Percentiles rank a stretch among this genome's conserved stretches.
These are phyloP conservation scores for Alternaria infectoria DNA, from an alignment of 2,329 filamentous ascomycete genomes.

Conservation along the genomic window DNA sequence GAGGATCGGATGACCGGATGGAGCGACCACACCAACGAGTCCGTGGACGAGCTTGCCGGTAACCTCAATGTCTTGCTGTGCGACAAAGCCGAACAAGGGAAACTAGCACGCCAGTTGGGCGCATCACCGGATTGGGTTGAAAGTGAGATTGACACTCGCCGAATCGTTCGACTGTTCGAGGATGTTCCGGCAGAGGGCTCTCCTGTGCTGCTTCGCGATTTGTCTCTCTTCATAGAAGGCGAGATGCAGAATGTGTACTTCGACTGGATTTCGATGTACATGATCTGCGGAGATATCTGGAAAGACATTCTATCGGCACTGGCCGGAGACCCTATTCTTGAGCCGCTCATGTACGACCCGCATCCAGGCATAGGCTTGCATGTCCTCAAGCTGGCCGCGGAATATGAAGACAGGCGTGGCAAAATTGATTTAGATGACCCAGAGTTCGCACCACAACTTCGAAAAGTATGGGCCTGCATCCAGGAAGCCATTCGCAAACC, in stretches of 20 bases:
- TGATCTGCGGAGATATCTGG: background rate
- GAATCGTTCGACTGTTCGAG: background rate
- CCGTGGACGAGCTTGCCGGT: background rate
- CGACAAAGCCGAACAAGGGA: background rate
- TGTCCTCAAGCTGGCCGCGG: background rate
- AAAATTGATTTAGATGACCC: background rate
- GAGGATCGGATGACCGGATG: background rate
- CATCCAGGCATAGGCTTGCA: background rate
- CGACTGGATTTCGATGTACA: background rate
- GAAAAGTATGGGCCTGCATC: background rate
- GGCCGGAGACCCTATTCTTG: background rate
- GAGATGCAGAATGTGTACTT: background rate
- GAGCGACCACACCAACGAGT: background rate
- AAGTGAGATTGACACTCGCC: background rate
- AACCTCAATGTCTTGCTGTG: background rate
- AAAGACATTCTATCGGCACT: background rate
- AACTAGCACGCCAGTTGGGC: background rate
- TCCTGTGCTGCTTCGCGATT: background rate
- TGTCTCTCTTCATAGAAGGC: background rate
- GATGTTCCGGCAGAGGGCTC: background rate
- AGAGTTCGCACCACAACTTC: background rate
- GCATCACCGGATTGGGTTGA: background rate
- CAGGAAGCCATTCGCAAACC: background rate
- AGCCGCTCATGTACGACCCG: background rate
- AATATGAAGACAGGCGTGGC: background rate